Conservation (phyloP, 2,329 filamentous ascomycete species). For the Nectriaceae sp. region DNA sequence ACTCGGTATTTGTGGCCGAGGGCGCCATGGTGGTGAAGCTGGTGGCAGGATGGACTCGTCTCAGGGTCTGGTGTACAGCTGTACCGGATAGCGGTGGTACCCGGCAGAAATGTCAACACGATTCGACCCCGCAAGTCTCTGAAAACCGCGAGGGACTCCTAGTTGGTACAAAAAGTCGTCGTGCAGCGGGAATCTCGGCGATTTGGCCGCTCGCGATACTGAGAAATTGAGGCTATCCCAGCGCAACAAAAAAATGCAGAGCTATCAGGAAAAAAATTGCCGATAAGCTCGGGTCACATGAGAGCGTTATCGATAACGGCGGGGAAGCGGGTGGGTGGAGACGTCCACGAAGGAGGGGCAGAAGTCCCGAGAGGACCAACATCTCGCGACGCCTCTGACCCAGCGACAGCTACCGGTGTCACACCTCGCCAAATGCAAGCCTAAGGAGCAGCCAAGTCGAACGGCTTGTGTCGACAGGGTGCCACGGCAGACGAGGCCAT, state of each 20-base stretch:
- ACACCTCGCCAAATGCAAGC: slow-evolving; percentile 1
- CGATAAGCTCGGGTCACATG: slow-evolving; percentile 28
- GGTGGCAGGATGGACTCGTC: neutral
- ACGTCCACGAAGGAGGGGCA: neutral
- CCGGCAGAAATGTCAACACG: neutral
- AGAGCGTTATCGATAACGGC: slow-evolving; percentile 29
- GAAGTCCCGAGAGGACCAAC: neutral
- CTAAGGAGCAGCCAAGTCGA: neutral
- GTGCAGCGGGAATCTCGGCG: slow-evolving; percentile 16
- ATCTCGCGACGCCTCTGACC: neutral
- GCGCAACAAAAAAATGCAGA: slow-evolving; percentile 22
- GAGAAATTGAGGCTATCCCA: slow-evolving; percentile 31
- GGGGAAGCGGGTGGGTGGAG: slow-evolving; percentile 1
- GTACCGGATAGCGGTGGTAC: neutral
- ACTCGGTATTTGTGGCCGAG: slow-evolving; percentile 65
- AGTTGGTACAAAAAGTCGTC: slow-evolving; percentile 7
- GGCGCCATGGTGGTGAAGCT: slow-evolving; percentile 50
- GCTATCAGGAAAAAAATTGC: slow-evolving; percentile 29
- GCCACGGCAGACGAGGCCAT: neutral
- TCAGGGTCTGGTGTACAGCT: neutral
- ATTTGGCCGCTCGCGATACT: slow-evolving; percentile 18
- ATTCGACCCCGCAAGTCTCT: slow-evolving; percentile 1
- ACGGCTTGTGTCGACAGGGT: neutral
- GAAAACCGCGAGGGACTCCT: slow-evolving; percentile 4
- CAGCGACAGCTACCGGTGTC: neutral